Conservation (phyloP, 192 early-diverging fungal genomes). For the Dissophora ornata region DNA sequence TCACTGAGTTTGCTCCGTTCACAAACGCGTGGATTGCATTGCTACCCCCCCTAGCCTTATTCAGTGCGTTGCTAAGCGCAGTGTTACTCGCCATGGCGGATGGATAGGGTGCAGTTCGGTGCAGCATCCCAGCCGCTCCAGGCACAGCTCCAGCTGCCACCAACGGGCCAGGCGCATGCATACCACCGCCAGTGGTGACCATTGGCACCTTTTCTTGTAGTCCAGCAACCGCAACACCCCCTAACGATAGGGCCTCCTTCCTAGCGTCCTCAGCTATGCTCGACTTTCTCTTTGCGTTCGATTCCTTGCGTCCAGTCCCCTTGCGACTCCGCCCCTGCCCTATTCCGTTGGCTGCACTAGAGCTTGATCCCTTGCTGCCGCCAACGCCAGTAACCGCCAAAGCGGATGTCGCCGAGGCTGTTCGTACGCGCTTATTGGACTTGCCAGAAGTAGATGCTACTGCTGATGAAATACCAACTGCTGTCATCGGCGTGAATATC, state of each 20-base stretch:
- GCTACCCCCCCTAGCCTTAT: too few species aligned
- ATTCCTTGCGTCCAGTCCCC: conserved; percentile 30
- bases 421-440: conserved; percentile 29
- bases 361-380: neutral
- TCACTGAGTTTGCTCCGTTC: too few species aligned
- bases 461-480: neutral
- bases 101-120: too few species aligned
- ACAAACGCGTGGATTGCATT: too few species aligned
- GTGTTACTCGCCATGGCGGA: too few species aligned
- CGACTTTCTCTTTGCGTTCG: conserved; percentile 19
- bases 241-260: too few species aligned
- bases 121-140: neutral
- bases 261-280: conserved; percentile 13
- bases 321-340: conserved; percentile 17
- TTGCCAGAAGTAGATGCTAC: neutral
- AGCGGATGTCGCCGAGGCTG: conserved; percentile 35
- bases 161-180: neutral
- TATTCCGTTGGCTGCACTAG: neutral
- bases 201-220: neutral
- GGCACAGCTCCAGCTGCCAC: neutral
- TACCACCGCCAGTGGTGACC: neutral
- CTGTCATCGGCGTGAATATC: neutral
- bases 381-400: neutral
- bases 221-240: conserved; percentile 12
- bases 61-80: too few species aligned